phyloP scores from a whole-genome alignment of 192 early-diverging fungal genomes.

The Backusella tuberculispora region DNA sequence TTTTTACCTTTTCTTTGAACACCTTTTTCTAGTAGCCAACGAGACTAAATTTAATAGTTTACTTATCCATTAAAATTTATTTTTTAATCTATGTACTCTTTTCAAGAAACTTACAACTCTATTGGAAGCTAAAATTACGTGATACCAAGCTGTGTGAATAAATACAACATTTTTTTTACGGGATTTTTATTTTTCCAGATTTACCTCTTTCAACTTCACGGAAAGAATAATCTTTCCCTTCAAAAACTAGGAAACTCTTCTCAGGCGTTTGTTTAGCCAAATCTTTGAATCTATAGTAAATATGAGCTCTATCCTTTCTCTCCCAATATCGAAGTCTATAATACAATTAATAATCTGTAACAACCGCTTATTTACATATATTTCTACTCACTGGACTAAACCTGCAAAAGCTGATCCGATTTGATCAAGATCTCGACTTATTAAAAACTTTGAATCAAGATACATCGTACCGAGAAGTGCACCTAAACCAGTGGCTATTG shows the following conservation, averaged over 20 bases:
- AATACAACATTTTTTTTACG: background rate
- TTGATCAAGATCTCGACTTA: slow-evolving; percentile 47
- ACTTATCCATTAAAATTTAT: background rate
- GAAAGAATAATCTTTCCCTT: slow-evolving; percentile 51
- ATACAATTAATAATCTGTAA: background rate
- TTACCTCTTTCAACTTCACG: slow-evolving; percentile 49
- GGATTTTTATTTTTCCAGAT: background rate
- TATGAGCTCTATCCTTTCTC: slow-evolving; percentile 47
- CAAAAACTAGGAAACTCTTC: slow-evolving; percentile 48
- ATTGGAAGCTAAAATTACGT: slow-evolving; percentile 25
- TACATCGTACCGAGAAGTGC: slow-evolving; percentile 51
- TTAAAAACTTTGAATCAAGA: slow-evolving; percentile 46
- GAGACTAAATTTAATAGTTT: slow-evolving; percentile 24
- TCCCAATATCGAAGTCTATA: background rate
- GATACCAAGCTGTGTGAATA: background rate
- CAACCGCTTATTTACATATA: background rate
- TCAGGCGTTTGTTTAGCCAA: slow-evolving; percentile 45
- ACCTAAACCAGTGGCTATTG: slow-evolving; percentile 37
- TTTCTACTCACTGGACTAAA: background rate
- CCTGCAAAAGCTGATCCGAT: slow-evolving; percentile 27
- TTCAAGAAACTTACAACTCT: slow-evolving; percentile 24
- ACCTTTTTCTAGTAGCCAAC: slow-evolving; percentile 33
- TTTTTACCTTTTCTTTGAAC: slow-evolving; percentile 32
- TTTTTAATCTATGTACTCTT: background rate
- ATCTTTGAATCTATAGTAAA: slow-evolving; percentile 54